A percentile compares a stretch with the other conserved stretches of the same genome.
These are phyloP conservation scores for Chaetomium sp. DNA, from an alignment of 2,329 filamentous ascomycete species.

Conservation along the genomic window DNA sequence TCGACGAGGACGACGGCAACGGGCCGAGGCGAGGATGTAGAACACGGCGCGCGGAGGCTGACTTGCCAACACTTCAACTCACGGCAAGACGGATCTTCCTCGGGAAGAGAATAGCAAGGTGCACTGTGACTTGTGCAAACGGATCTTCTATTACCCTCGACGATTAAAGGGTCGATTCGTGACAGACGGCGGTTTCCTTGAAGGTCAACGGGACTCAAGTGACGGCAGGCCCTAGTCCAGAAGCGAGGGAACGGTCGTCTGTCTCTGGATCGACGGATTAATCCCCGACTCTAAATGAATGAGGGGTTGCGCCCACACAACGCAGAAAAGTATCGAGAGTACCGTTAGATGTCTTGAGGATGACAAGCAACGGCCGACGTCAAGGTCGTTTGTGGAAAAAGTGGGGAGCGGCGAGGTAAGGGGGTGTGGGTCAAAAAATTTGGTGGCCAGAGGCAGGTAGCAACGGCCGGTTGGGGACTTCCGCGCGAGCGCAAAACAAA, in stretches of 20 bases:
- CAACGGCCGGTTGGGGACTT: slow-evolving; percentile 51
- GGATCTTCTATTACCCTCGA: slow-evolving; percentile 25
- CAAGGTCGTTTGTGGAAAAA: slow-evolving; percentile 22
- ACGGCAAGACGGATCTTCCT: slow-evolving; percentile 20
- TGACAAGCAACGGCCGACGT: slow-evolving; percentile 20
- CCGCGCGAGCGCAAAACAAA: slow-evolving; percentile 44
- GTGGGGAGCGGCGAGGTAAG: slow-evolving; percentile 23
- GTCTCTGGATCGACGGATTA: slow-evolving; percentile 22
- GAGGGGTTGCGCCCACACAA: slow-evolving; percentile 27
- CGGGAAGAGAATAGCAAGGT: slow-evolving; percentile 17
- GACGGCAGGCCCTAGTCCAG: slow-evolving; percentile 23
- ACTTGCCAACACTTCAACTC: slow-evolving; percentile 18
- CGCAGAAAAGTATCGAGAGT: slow-evolving; percentile 15
- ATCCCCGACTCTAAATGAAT: slow-evolving; percentile 25
- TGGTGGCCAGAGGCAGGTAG: slow-evolving; percentile 41
- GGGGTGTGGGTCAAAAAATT: slow-evolving; percentile 30
- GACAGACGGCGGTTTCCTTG: slow-evolving; percentile 22
- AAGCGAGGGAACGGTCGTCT: slow-evolving; percentile 22
- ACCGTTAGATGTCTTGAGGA: slow-evolving; percentile 13
- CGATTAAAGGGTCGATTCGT: slow-evolving; percentile 22
- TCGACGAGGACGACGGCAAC: slow-evolving; percentile 3
- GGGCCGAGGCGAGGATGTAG: slow-evolving; percentile 2
- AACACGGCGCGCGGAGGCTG: slow-evolving; percentile 8
- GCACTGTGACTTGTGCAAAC: slow-evolving; percentile 25
- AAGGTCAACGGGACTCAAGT: slow-evolving; percentile 20